A percentile compares a stretch with the other conserved stretches of the same genome.
These are phyloP conservation scores for Pouteria campechiana DNA, from an alignment of 179 eudicot genomes.

Conservation along the genomic window DNA sequence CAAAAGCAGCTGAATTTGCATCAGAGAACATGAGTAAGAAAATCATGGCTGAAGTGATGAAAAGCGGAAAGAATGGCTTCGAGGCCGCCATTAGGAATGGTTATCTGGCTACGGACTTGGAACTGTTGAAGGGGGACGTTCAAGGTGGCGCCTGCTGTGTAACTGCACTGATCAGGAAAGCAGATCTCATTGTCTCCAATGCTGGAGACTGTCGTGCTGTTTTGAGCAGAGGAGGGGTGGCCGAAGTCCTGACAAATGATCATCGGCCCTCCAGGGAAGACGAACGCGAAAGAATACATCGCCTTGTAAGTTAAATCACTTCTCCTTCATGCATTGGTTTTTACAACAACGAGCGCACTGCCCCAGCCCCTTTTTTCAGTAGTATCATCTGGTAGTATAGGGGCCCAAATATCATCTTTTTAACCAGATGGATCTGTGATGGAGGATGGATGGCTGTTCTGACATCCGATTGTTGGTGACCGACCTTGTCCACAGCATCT, in stretches of 20 bases:
- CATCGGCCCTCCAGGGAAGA: constrained; percentile 43
- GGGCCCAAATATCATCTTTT: too few species aligned
- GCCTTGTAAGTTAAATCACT: constrained; percentile 36
- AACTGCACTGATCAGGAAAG: constrained; percentile 32
- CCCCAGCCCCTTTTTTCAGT: too few species aligned
- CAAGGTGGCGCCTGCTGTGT: constrained; percentile 49
- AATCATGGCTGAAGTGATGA: constrained; percentile 23
- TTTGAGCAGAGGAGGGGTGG: constrained; percentile 39
- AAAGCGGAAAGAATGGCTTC: constrained; percentile 9
- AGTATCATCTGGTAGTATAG: too few species aligned
- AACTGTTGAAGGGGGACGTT: constrained; percentile 28
- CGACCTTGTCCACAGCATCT: too few species aligned
- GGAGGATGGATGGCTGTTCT: too few species aligned
- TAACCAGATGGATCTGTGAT: too few species aligned
- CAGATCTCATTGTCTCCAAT: constrained; percentile 38
- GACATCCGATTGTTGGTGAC: too few species aligned
- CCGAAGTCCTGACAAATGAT: constrained; percentile 41
- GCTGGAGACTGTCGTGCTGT: constrained; percentile 72
- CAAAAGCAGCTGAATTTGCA: constrained; percentile 51
- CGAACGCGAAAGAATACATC: constrained; percentile 32
- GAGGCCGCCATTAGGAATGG: constrained; percentile 30
- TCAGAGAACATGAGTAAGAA: constrained; percentile 28
- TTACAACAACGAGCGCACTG: too few species aligned
- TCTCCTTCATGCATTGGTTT: too few species aligned
- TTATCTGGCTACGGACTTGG: constrained; percentile 34